Evolutionary conservation across 2,329 filamentous ascomycete genomes (phyloP).

Genomic region (Alternaria panax): DNA sequence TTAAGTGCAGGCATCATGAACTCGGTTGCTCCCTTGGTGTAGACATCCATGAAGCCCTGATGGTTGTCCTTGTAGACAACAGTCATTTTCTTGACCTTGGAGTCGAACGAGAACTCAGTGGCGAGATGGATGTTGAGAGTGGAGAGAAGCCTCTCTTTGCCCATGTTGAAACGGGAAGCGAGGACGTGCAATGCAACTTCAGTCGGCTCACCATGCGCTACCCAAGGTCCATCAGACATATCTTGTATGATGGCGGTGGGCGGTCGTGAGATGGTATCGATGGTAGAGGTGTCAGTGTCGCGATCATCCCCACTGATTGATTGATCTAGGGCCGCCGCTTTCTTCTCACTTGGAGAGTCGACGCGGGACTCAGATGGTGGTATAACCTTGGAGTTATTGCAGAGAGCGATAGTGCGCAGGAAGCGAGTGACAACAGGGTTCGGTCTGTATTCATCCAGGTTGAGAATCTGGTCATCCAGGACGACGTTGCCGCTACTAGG

Average conservation of each 20-base stretch:
- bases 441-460: constrained; percentile 33
- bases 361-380: constrained; percentile 24
- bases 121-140: constrained; percentile 40
- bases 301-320: constrained; percentile 36
- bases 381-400: constrained; percentile 50
- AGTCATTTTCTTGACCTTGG: constrained; percentile 52
- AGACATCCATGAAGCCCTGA: constrained; percentile 42
- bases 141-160: constrained; percentile 40
- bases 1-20: constrained; percentile 46
- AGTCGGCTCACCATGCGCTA: constrained; percentile 48
- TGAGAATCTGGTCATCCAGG: constrained; percentile 38
- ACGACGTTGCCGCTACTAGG: constrained; percentile 45
- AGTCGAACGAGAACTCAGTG: constrained; percentile 52
- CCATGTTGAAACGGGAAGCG: constrained; percentile 50
- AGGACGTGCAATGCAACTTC: constrained; percentile 52
- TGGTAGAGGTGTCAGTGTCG: constrained; percentile 43
- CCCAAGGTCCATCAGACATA: constrained; percentile 36
- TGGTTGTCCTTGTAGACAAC: constrained; percentile 48
- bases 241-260: constrained; percentile 35
- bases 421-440: constrained; percentile 37
- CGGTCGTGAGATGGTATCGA: constrained; percentile 40
- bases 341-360: constrained; percentile 61
- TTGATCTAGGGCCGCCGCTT: constrained; percentile 50
- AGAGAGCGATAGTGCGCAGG: constrained; percentile 49
- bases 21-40: constrained; percentile 51